phyloP scores from a whole-genome alignment of 2,329 filamentous ascomycete genomes.

The Trichocomaceae sp. region DNA sequence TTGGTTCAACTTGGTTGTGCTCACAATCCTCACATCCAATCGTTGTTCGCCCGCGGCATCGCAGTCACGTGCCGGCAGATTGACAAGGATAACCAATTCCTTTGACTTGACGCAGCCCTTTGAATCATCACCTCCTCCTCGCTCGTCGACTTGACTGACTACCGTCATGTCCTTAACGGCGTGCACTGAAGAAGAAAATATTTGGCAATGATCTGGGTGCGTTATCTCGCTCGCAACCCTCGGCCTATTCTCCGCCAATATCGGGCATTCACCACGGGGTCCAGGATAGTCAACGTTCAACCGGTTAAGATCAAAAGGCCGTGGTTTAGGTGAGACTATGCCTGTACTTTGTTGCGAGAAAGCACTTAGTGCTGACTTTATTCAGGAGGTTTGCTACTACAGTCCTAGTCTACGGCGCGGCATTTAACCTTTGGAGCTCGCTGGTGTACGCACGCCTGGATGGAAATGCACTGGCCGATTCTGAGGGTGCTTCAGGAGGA shows the following conservation, averaged over 20 bases:
- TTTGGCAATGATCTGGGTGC: conserved; percentile 28
- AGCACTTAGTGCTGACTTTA: neutral
- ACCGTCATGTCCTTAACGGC: conserved; percentile 5
- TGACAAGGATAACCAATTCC: neutral
- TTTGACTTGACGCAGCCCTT: neutral
- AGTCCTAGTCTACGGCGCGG: conserved; percentile 26
- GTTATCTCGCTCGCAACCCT: conserved; percentile 23
- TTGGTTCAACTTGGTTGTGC: no score
- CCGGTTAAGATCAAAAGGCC: conserved; percentile 30
- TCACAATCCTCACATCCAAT: no score
- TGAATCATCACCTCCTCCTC: neutral
- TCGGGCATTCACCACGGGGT: conserved; percentile 16
- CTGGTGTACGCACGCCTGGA: conserved; percentile 28
- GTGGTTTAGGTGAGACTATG: conserved; percentile 27
- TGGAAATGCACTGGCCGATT: conserved; percentile 19
- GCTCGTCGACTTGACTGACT: neutral
- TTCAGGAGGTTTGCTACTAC: conserved; percentile 26
- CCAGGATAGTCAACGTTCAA: conserved; percentile 20
- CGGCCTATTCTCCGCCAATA: conserved; percentile 20
- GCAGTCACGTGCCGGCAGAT: conserved; percentile 9
- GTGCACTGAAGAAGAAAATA: conserved; percentile 1
- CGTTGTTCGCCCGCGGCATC: neutral
- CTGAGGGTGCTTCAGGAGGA: conserved; percentile 7
- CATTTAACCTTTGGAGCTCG: conserved; percentile 29
- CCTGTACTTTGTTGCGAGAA: neutral